A percentile compares a stretch with the other conserved stretches of the same genome.
Conservation (phyloP, 2,329 filamentous ascomycete genomes). For the Diaporthe citri region DNA sequence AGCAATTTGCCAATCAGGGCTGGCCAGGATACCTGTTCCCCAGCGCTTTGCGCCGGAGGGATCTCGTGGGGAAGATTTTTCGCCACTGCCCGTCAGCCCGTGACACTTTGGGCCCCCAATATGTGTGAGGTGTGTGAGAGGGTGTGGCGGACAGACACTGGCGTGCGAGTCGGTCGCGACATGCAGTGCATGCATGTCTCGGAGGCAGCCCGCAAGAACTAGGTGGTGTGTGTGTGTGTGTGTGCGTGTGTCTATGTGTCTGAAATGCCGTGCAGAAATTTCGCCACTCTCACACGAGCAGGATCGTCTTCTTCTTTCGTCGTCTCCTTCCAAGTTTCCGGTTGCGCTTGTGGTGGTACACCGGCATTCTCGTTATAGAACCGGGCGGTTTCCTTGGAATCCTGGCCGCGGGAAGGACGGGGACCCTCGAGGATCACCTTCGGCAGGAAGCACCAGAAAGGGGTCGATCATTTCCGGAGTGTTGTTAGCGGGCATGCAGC, state of each 20-base stretch:
- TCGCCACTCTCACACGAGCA: conserved; percentile 7
- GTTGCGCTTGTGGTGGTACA: background rate
- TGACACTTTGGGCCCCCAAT: background rate
- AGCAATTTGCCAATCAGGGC: too few species aligned
- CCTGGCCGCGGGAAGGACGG: background rate
- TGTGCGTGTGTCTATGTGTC: background rate
- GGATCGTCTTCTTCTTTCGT: background rate
- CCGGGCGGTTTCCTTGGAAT: background rate
- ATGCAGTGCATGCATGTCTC: conserved; percentile 17
- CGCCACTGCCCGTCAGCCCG: background rate
- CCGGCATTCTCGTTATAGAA: background rate
- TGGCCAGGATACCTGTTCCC: background rate
- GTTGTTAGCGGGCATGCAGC: conserved; percentile 14
- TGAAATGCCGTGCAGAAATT: background rate
- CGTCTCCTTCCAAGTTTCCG: conserved; percentile 7
- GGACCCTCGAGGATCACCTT: conserved; percentile 6
- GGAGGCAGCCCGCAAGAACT: conserved; percentile 10
- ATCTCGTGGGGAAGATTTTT: background rate
- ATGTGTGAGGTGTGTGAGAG: background rate
- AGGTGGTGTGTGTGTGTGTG: background rate
- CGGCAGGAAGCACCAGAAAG: conserved; percentile 18
- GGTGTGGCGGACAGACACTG: background rate
- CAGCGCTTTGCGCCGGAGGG: background rate
- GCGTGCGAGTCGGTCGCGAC: conserved; percentile 7
- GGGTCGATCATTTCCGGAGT: conserved; percentile 31